phyloP scores from a whole-genome alignment of 139 green algal species.

The Raphidocelis subcapitata region DNA sequence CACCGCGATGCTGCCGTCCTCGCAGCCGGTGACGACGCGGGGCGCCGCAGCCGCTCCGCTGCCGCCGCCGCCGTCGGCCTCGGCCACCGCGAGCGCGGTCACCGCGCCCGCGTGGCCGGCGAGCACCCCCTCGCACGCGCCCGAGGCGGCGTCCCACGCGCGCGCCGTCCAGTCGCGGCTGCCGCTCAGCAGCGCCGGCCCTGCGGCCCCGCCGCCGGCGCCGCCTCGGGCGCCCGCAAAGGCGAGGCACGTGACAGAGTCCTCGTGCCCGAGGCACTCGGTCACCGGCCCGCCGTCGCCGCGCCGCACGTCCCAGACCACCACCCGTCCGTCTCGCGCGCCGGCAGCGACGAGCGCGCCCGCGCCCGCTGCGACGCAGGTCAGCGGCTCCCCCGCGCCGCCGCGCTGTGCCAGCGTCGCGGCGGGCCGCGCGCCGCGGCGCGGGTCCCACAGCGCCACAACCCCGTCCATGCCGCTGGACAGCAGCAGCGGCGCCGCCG shows the following conservation, averaged over 20 bases:
- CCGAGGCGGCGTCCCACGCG: constrained; percentile 26
- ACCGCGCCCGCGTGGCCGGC: constrained; percentile 43
- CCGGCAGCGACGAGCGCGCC: constrained; percentile 10
- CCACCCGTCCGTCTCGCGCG: background rate
- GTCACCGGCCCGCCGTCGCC: background rate
- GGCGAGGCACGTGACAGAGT: background rate
- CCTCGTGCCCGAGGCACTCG: background rate
- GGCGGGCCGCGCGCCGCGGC: too few species aligned
- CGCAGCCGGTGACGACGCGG: constrained; percentile 6
- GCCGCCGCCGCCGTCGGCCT: background rate
- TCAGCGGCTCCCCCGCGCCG: too few species aligned
- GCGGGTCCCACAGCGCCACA: background rate
- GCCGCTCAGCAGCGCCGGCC: constrained; percentile 26
- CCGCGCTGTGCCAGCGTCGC: too few species aligned
- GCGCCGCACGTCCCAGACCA: constrained; percentile 18
- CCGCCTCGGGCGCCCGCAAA: background rate
- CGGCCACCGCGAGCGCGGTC: constrained; percentile 15
- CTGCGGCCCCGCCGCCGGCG: background rate
- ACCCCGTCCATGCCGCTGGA: too few species aligned
- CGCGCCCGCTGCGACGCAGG: constrained; percentile 4
- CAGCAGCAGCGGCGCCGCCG: background rate
- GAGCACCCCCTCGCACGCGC: constrained; percentile 15
- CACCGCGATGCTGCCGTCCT: constrained; percentile 10
- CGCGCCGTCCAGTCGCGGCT: constrained; percentile 33
- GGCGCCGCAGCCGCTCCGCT: background rate